Evolutionary conservation across 441 rosid genomes (phyloP), one percentile per base, ranked within the genome.

Genomic region (Euphorbia corollata): DNA sequence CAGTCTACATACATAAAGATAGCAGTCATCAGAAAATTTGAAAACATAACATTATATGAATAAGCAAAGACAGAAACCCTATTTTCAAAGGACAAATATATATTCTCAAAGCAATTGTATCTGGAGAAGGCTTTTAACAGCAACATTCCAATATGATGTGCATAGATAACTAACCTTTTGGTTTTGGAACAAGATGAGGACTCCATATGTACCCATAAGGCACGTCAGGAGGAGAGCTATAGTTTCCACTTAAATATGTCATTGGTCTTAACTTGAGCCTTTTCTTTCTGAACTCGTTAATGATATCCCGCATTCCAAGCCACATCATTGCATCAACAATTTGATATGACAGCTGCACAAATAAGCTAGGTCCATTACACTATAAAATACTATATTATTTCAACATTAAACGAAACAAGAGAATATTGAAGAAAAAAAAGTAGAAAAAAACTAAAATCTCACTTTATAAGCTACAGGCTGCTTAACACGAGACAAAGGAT

Each of bases 161-260:
- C n/a, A 65, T 2, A 15, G 67, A 60, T 45, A 67, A 24, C 67
- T 50, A 18, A 94, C 99, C 98, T 95, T 95, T 95, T 64, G 98
- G 99, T 80, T 95, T 95, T 47, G 99, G 99, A 75, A 90, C 98
- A 72, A 90, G 98, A 69, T 87, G 92, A 70, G 98, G 98, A 77
- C 99, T 95, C 99, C 99, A 95, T 80, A 95, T 91, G 61, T 95
- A 95, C 73, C 97, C 99, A 81, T 91, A 41, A 19, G 99, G 98
- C 34, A 87, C 78, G 38, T 90, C 87, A 56, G 88, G 81, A 67
- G 87, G 95, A 78, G 88, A 86, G 68, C 88, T 91, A 68, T 91
- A 92, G 38, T 97, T 81, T 69, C 97, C 97, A 78, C 99, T 95
- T 77, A 95, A 86, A 78, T 95, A 95, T 20, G 98, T 95, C 56